Conservation (phyloP, 306 rosid species). For the Elaeagnus macrophylla region DNA sequence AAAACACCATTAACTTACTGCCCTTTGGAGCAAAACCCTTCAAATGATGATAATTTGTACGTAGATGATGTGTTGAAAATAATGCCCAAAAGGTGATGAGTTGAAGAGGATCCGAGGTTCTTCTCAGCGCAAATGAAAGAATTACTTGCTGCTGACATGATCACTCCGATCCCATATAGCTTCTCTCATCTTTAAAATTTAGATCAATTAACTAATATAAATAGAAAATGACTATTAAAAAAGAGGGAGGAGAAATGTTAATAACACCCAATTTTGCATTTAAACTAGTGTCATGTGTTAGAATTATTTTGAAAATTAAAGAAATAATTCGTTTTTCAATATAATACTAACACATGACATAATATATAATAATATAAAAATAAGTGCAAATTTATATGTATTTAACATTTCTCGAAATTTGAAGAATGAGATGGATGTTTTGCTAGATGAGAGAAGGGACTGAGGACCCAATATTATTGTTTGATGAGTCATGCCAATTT, state of each 20-base stretch:
- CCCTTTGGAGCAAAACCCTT: constrained; percentile 14
- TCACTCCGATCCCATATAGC: constrained; percentile 84
- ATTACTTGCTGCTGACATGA: constrained; percentile 87
- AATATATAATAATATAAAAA: too few relatives aligned
- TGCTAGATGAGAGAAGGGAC: constrained; percentile 67
- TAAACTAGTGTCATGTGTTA: too few relatives aligned
- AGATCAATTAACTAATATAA: constrained; percentile 3
- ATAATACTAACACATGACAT: too few relatives aligned
- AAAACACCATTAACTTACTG: constrained; percentile 25
- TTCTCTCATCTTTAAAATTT: constrained; percentile 30
- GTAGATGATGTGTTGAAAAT: neutral
- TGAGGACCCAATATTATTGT: constrained; percentile 44
- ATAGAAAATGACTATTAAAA: constrained; percentile 12
- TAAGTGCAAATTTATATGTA: too few relatives aligned
- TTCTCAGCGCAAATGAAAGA: constrained; percentile 74
- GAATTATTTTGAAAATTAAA: too few relatives aligned
- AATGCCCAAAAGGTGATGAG: constrained; percentile 23
- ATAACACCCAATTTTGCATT: too few relatives aligned
- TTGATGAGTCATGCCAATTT: constrained; percentile 62
- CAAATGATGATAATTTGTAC: constrained; percentile 5
- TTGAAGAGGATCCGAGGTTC: constrained; percentile 97
- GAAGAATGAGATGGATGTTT: constrained; percentile 14
- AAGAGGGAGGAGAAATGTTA: constrained; percentile 25
- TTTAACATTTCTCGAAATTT: too few relatives aligned
- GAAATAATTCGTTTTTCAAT: too few relatives aligned